Evolutionary conservation across 805 yeast species (phyloP), one percentile per base, ranked within the genome.

Genomic region (Starmerella floricola): DNA sequence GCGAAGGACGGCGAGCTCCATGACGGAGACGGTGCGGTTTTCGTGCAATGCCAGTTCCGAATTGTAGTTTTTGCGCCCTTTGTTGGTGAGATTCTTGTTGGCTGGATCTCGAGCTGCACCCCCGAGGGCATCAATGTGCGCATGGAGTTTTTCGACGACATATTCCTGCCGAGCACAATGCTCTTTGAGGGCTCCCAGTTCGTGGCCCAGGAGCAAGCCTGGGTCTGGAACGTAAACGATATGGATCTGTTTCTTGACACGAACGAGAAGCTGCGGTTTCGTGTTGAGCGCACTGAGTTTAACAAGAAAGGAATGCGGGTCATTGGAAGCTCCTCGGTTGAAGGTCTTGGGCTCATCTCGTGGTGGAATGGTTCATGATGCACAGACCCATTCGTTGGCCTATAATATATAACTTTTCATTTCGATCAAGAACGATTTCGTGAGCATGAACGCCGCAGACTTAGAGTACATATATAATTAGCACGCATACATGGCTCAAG

Each of bases 1-100:
- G 76, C 81, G 20, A 83, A 82, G 37, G 97, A 91, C 53, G 98
- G 97, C 4, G 68, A 83, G 49, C 67, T 91, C 46, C 80, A 77
- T 54, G 95, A 95, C 1, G 97, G 98, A 8, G 97, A 91, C 62
- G 97, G 98, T 8, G 85, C 87, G 1, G 71, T 85, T 4, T 87
- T 70, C 54, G 76, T 84, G 31, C 80, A 78, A 40, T 52, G 79
- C 16, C 71, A 67, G 42, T 83, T 86, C 56, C 64, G 96, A 39
- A 68, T 80, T 36, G 66, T 87, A 8, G 78, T 88, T 2, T 91
- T 91, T 71, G 81, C 87, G 50, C 98, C 98, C 0, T 88, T 88
- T 61, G 78, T 84, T 1, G 98, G 98, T 8, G 98, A 91, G 59
- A 74, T 88, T 6, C 60, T 91, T 20, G 78, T 86, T 0, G 98